Evolutionary conservation across 129 eudicot species (phyloP).

Genomic region (Rutidosis leptorrhynchoides): DNA sequence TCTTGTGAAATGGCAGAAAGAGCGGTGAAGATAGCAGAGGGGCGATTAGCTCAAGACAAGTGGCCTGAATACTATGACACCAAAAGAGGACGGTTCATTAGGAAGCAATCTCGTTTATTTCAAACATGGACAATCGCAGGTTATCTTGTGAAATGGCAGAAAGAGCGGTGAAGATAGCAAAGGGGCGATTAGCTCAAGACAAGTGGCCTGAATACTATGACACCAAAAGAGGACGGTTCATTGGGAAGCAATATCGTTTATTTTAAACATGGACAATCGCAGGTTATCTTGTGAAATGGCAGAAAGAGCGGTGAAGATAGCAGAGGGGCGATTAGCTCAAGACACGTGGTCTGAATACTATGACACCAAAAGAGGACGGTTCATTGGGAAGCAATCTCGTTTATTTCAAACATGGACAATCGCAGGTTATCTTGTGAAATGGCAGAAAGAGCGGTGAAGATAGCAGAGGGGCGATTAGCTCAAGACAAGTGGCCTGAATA

Average conservation of each 20-base stretch:
- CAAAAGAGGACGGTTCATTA: slow-evolving; percentile 53
- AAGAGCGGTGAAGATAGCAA: slow-evolving; percentile 55
- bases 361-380: slow-evolving; percentile 60
- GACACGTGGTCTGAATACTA: slow-evolving; percentile 83
- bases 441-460: slow-evolving; percentile 50
- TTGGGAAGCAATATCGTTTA: slow-evolving; percentile 60
- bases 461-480: slow-evolving; percentile 56
- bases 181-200: slow-evolving; percentile 52
- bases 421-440: slow-evolving; percentile 73
- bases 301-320: slow-evolving; percentile 53
- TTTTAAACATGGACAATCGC: slow-evolving; percentile 77
- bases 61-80: slow-evolving; percentile 87
- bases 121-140: slow-evolving; percentile 85
- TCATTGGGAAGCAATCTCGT: slow-evolving; percentile 62
- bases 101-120: slow-evolving; percentile 55
- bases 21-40: slow-evolving; percentile 61
- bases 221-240: slow-evolving; percentile 55
- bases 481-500: slow-evolving; percentile 77
- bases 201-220: slow-evolving; percentile 82
- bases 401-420: slow-evolving; percentile 70
- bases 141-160: too few species aligned
- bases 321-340: slow-evolving; percentile 50
- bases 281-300: slow-evolving; percentile 66
- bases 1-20: slow-evolving; percentile 50
- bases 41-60: slow-evolving; percentile 49